Base-by-base conservation (phyloP, 106 monocot species). In the Ottelia alismoides region DNA sequence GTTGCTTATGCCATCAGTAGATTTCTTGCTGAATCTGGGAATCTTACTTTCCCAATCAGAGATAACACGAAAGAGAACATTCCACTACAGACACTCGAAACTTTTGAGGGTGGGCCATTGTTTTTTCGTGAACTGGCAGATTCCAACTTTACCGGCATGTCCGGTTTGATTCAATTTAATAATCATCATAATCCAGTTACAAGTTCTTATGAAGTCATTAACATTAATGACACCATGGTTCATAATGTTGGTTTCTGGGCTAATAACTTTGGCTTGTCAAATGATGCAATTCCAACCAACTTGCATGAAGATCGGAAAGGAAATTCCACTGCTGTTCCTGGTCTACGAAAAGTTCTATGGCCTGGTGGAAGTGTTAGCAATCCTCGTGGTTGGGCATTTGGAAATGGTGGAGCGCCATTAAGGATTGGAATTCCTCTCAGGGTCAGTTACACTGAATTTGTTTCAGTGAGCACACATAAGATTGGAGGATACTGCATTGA, bases 341-440 rank as follows among this genome's bases (percentile, higher is more conserved):
- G 63, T 28, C 74, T 90, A 2, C 20, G 63, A 11, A 56, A 18
- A 52, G 77, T 80, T 28, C 66, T 90, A 40, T 90, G 84, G 84
- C 89, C 89, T 5, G 89, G 89, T 2, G 71, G 80, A 23, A 60
- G 57, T 4, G 53, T 29, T 47, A 47, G 2, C 3, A 71, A 20
- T 45, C 89, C 89, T 28, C 80, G 74, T 12, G 88, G 88, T 20
- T 88, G 88, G 88, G 83, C 67, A 24, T 88, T 83, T 51, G 76
- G 79, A 16, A 70, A 74, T 22, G 74, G 80, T 60, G 83, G 79
- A 2, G 62, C 46, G 45, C 48, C 80, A 32, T 60, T 90, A 20
- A 73, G 57, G 60, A 78, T 90, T 57, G 84, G 71, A 30, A 69
- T 84, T 46, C 89, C 89, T 2, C 28, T 62, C 21, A 69, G 84